A percentile compares a stretch with the other conserved stretches of the same genome.
Conservation (phyloP, 106 monocot species). For the Dendrobium catenatum region DNA sequence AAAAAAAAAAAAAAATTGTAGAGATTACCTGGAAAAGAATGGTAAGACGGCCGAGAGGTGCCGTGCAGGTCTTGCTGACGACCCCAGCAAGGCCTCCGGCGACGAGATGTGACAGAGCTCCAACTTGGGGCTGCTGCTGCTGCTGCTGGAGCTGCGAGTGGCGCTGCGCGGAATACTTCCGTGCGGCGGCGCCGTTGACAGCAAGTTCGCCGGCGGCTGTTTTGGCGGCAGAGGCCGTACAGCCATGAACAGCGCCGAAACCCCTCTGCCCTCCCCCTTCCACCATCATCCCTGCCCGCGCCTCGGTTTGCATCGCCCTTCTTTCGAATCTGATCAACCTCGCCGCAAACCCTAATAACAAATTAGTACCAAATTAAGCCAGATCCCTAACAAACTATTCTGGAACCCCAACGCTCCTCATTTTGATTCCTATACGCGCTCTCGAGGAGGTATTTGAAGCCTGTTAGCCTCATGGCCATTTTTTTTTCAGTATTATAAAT, state of each 20-base stretch:
- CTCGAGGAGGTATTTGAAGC: not conserved
- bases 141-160: constrained; percentile 23
- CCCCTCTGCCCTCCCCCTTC: constrained; percentile 17
- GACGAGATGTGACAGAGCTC: constrained; percentile 49
- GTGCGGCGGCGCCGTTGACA: constrained; percentile 19
- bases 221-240: not conserved
- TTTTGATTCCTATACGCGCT: not conserved
- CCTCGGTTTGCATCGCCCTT: constrained; percentile 44
- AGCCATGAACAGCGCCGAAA: constrained; percentile 33
- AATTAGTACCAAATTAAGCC: not conserved
- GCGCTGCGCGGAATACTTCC: constrained; percentile 24
- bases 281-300: constrained; percentile 25
- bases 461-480: not conserved
- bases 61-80: constrained; percentile 99
- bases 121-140: constrained; percentile 60
- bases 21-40: constrained; percentile 79
- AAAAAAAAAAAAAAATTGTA: not conserved
- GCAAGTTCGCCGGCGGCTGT: constrained; percentile 7
- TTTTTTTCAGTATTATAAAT: not conserved
- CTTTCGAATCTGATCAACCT: not conserved
- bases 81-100: constrained; percentile 90
- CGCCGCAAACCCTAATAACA: not conserved
- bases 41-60: constrained; percentile 93
- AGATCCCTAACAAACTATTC: not conserved
- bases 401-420: not conserved